Percentiles rank a stretch among this genome's conserved stretches.
Evolutionary conservation across 257 asterid genomes (phyloP).

Genomic region (Nicotiana noctiflora): DNA sequence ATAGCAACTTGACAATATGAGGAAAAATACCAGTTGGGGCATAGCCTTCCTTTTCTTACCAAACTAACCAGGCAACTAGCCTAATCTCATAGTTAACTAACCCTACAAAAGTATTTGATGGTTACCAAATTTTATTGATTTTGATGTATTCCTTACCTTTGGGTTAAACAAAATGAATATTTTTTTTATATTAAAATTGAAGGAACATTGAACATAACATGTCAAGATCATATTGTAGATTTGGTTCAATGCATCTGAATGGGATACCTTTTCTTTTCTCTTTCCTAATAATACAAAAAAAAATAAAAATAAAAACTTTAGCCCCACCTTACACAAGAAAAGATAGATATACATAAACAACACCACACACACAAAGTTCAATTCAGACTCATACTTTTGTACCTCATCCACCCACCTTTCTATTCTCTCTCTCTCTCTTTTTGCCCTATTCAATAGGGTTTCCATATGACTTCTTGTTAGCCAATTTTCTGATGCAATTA

Average conservation of each 20-base stretch:
- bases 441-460: slow-evolving; percentile 86
- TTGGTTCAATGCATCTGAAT: slow-evolving; percentile 53
- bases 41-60: not conserved
- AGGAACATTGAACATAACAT: slow-evolving; percentile 64
- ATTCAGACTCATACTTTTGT: slow-evolving; percentile 10
- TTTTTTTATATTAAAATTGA: slow-evolving; percentile 1
- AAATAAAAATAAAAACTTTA: slow-evolving; percentile 10
- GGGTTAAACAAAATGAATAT: not conserved
- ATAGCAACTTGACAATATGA: not conserved
- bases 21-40: not conserved
- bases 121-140: not conserved
- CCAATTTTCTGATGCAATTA: slow-evolving; percentile 53
- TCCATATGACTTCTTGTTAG: slow-evolving; percentile 17
- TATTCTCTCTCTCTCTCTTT: slow-evolving; percentile 28
- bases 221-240: not conserved
- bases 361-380: slow-evolving; percentile 21
- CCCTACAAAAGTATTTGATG: not conserved
- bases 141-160: slow-evolving; percentile 11
- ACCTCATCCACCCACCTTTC: slow-evolving; percentile 14
- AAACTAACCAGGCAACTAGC: not conserved
- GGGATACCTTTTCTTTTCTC: slow-evolving; percentile 7
- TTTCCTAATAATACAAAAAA: slow-evolving; percentile 6
- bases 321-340: slow-evolving; percentile 33
- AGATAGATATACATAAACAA: slow-evolving; percentile 37
- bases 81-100: not conserved